Evolutionary conservation across 768 basidiomycete species (phyloP).

Genomic region (Lentinus tigrinus): DNA sequence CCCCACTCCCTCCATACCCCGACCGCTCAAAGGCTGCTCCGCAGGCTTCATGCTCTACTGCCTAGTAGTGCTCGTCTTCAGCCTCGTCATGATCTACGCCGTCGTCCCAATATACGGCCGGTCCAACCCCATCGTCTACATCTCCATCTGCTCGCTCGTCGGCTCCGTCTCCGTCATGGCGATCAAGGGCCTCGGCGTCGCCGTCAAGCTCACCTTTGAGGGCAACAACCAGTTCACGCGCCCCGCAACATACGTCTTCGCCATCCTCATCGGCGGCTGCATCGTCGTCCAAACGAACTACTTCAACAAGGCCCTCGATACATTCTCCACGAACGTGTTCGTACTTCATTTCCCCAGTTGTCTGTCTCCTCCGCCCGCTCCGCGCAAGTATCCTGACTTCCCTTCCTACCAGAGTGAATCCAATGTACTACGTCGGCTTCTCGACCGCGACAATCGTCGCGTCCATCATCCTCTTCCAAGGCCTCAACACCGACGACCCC

Average conservation of each 20-base stretch:
- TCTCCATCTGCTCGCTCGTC: constrained; percentile 94
- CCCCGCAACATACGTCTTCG: constrained; percentile 94
- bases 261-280: constrained; percentile 73
- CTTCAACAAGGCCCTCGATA: constrained; percentile 97
- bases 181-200: constrained; percentile 97
- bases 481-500: constrained; percentile 67
- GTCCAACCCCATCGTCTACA: constrained; percentile 85
- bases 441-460: constrained; percentile 93
- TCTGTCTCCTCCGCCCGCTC: background rate
- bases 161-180: constrained; percentile 98
- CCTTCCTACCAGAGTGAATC: constrained; percentile 71
- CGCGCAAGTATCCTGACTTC: background rate
- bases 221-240: constrained; percentile 96
- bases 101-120: constrained; percentile 86
- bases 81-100: constrained; percentile 82
- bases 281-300: constrained; percentile 94
- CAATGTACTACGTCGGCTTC: constrained; percentile 97
- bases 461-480: constrained; percentile 95
- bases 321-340: constrained; percentile 96
- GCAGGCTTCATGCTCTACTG: constrained; percentile 90
- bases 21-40: background rate
- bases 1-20: background rate
- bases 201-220: constrained; percentile 88
- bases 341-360: too few species aligned
- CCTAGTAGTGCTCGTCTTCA: constrained; percentile 77